Percentiles rank a stretch among this genome's conserved stretches.
Evolutionary conservation across 2,329 filamentous ascomycete species (phyloP).

Genomic region (Bipolaris oryzae): DNA sequence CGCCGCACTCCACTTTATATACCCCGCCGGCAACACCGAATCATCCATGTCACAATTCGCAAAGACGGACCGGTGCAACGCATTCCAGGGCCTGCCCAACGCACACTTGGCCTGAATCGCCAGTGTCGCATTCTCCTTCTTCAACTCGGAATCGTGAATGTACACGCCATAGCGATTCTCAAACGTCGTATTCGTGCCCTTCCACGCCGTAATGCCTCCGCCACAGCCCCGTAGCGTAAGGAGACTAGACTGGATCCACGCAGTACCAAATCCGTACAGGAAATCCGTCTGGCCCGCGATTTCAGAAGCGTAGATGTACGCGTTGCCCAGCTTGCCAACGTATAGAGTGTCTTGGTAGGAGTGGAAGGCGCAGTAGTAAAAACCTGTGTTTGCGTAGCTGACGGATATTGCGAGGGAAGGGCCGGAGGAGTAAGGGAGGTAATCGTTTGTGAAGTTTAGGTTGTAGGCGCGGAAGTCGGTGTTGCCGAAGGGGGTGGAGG

Average conservation of each 20-base stretch:
- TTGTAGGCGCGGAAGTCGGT: conserved; percentile 70
- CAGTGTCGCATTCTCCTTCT: conserved; percentile 60
- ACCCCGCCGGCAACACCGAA: conserved; percentile 60
- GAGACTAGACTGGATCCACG: conserved; percentile 62
- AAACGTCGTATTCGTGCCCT: conserved; percentile 69
- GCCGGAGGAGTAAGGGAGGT: conserved; percentile 58
- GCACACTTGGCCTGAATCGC: conserved; percentile 55
- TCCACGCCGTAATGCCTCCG: conserved; percentile 73
- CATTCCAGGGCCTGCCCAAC: conserved; percentile 68
- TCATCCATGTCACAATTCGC: conserved; percentile 61
- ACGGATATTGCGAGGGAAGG: conserved; percentile 66
- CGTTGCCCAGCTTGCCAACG: conserved; percentile 69
- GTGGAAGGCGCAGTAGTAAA: conserved; percentile 70
- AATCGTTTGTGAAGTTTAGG: conserved; percentile 68
- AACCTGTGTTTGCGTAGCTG: conserved; percentile 68
- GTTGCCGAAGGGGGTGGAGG: conserved; percentile 67
- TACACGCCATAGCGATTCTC: conserved; percentile 71
- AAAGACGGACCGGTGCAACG: conserved; percentile 63
- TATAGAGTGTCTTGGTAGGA: conserved; percentile 74
- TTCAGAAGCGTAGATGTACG: conserved; percentile 66
- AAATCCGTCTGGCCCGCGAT: conserved; percentile 72
- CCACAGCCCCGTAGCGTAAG: conserved; percentile 66
- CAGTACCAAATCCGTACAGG: conserved; percentile 70
- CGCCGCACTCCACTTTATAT: conserved; percentile 59
- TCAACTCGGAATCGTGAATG: conserved; percentile 61